Percentiles rank a stretch among this genome's conserved stretches.
Evolutionary conservation across 306 rosid species (phyloP).

Genomic region (Cucurbita ficifolia): DNA sequence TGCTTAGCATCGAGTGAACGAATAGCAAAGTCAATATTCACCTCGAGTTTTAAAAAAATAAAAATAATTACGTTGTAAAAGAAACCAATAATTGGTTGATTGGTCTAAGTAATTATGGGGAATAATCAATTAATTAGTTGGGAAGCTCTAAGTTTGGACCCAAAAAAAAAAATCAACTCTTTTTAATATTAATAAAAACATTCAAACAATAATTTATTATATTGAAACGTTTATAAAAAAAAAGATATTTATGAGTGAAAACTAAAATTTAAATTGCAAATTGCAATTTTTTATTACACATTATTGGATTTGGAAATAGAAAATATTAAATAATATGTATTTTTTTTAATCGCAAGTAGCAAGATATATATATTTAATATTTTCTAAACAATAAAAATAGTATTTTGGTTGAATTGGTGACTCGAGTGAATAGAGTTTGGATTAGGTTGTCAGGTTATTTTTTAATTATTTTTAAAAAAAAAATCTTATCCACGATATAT

Average conservation of each 20-base stretch:
- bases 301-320: neutral
- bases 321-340: neutral
- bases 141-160: neutral
- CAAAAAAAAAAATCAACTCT: neutral
- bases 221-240: neutral
- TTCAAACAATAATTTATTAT: neutral
- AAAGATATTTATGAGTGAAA: neutral
- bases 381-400: too few relatives aligned
- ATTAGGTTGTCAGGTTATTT: too few relatives aligned
- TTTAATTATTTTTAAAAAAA: too few relatives aligned
- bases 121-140: neutral
- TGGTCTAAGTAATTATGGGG: neutral
- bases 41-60: neutral
- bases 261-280: neutral
- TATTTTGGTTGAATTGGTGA: too few relatives aligned
- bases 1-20: neutral
- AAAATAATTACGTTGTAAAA: neutral
- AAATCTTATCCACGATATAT: too few relatives aligned
- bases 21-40: neutral
- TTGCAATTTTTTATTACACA: neutral
- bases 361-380: neutral
- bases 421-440: too few relatives aligned
- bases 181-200: neutral
- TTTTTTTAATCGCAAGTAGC: neutral
- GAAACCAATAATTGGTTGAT: neutral